Conservation (phyloP, 108 stramenopile genomes). For the Nitzschia sp. region DNA sequence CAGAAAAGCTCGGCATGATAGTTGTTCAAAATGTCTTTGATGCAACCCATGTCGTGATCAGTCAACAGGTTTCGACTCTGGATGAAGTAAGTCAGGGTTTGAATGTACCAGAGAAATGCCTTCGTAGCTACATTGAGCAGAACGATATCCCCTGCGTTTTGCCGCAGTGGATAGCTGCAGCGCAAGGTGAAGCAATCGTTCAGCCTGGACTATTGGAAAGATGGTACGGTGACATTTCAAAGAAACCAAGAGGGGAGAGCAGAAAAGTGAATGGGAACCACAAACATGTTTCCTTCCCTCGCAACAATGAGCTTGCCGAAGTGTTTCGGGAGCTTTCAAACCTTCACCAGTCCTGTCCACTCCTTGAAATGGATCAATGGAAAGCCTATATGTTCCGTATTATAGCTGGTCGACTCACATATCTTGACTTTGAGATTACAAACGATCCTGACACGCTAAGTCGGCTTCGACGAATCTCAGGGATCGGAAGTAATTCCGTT, state of each 20-base stretch:
- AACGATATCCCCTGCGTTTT: slow-evolving; percentile 12
- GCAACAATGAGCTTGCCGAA: slow-evolving; percentile 22
- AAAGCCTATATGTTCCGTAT: slow-evolving; percentile 43
- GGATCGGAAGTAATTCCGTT: slow-evolving; percentile 40
- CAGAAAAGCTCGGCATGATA: slow-evolving; percentile 5
- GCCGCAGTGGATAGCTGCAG: slow-evolving; percentile 17
- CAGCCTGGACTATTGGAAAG: not conserved
- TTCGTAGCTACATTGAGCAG: slow-evolving; percentile 12
- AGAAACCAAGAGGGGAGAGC: not conserved
- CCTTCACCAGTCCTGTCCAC: slow-evolving; percentile 27
- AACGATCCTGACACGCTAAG: slow-evolving; percentile 20
- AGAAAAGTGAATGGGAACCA: not conserved
- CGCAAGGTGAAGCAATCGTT: not conserved
- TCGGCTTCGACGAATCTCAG: slow-evolving; percentile 27
- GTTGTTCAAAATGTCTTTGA: slow-evolving; percentile 5
- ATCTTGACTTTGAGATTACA: slow-evolving; percentile 54
- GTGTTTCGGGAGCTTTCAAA: slow-evolving; percentile 32
- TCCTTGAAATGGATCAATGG: slow-evolving; percentile 34
- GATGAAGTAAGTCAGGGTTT: slow-evolving; percentile 7
- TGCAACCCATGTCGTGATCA: slow-evolving; percentile 31
- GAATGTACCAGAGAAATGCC: not conserved
- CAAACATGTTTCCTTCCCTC: not conserved
- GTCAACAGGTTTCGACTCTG: slow-evolving; percentile 14
- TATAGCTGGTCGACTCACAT: slow-evolving; percentile 38
- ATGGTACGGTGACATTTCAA: not conserved